Evolutionary conservation across 2,329 filamentous ascomycete species (phyloP).

Genomic region (Akanthomyces muscarius): DNA sequence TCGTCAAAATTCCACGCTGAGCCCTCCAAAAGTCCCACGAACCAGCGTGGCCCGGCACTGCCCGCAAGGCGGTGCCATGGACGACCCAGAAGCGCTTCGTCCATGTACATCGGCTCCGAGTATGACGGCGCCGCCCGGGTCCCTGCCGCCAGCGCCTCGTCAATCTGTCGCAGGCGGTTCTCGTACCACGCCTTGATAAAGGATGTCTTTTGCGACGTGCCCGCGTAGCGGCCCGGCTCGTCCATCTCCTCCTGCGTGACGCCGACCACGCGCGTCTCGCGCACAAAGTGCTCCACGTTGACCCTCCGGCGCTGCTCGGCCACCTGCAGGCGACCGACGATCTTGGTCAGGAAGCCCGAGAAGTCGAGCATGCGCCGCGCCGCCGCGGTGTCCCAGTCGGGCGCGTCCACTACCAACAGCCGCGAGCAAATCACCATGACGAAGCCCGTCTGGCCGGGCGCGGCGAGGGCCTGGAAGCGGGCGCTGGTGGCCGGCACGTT

Average conservation of each 20-base stretch:
- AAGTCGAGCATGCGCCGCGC: constrained; percentile 16
- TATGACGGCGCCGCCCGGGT: background rate
- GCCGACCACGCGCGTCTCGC: constrained; percentile 15
- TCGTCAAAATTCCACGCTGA: constrained; percentile 24
- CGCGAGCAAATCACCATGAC: constrained; percentile 28
- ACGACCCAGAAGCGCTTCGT: constrained; percentile 1
- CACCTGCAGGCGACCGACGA: constrained; percentile 19
- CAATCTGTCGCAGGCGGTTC: constrained; percentile 22
- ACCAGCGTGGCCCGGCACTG: constrained; percentile 20
- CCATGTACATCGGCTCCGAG: constrained; percentile 1
- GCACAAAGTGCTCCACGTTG: constrained; percentile 20
- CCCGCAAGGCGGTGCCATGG: constrained; percentile 6
- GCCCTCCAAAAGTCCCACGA: constrained; percentile 25
- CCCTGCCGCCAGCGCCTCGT: constrained; percentile 11
- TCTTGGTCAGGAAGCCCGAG: constrained; percentile 10
- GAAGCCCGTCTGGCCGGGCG: constrained; percentile 25
- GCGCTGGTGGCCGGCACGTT: constrained; percentile 27
- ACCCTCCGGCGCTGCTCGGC: constrained; percentile 16
- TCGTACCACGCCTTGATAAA: constrained; percentile 33
- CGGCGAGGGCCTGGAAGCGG: constrained; percentile 25
- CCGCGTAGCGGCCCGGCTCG: constrained; percentile 21
- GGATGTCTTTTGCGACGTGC: constrained; percentile 24
- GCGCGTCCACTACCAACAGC: constrained; percentile 20
- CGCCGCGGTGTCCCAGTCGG: constrained; percentile 14
- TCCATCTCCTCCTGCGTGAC: constrained; percentile 22